These are phyloP conservation scores for Candida ipomoeae DNA, from an alignment of 805 yeast species.

Conservation along the genomic window DNA sequence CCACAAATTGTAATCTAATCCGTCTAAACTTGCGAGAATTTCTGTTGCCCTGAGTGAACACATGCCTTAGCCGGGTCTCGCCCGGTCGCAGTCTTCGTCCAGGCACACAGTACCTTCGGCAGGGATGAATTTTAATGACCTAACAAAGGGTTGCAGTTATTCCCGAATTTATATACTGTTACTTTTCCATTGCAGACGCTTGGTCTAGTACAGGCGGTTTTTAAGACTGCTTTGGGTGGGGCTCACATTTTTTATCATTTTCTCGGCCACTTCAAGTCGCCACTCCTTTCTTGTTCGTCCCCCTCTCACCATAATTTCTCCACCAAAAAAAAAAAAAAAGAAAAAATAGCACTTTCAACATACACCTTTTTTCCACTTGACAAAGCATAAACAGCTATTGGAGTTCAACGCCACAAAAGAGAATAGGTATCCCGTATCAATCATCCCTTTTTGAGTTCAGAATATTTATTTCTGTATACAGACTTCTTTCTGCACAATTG, in stretches of 20 bases:
- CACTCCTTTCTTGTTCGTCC: conserved; percentile 3
- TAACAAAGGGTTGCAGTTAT: neutral
- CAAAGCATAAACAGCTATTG: conserved; percentile 1
- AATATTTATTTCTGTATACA: neutral
- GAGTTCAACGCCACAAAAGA: neutral
- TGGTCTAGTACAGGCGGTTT: neutral
- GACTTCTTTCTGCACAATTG: neutral
- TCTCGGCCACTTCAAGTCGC: conserved; percentile 1
- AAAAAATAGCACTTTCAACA: conserved; percentile 4
- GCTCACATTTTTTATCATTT: neutral
- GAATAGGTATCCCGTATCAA: neutral
- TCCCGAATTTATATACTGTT: neutral
- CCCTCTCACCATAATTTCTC: conserved; percentile 4
- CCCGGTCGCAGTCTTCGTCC: conserved; percentile 1
- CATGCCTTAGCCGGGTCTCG: conserved; percentile 2
- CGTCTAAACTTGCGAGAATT: neutral
- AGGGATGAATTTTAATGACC: neutral
- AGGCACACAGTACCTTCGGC: neutral
- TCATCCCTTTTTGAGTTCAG: neutral
- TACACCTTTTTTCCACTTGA: conserved; percentile 2
- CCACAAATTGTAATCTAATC: neutral
- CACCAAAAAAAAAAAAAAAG: conserved; percentile 5
- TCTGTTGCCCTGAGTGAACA: neutral
- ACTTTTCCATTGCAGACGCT: neutral
- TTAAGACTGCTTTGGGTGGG: neutral